Base-by-base conservation (phyloP, 2,329 filamentous ascomycete species). In the Calonectria leucothoes region DNA sequence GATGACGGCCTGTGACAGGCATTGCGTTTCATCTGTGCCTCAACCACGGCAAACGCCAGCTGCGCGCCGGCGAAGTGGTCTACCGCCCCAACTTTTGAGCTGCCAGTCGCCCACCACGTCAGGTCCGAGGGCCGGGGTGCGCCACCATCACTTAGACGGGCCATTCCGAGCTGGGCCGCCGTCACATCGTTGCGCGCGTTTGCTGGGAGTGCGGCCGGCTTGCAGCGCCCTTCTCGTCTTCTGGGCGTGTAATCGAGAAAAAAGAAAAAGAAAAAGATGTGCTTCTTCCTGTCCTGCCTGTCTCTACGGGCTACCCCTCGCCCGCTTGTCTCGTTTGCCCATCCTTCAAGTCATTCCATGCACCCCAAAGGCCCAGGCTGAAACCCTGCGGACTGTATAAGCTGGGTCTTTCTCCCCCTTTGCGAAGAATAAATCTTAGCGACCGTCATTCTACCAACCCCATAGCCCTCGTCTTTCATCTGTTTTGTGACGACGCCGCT, bases 1-100 rank as follows among this genome's bases (percentile, higher is more conserved):
- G 73, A 67, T 70, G 74, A 17, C 67, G 45, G 55, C 33, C 51
- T 31, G 59, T 64, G 59, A 37, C 33, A n/a, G 35, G 59, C 59
- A 31, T 31, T 12, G 25, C 59, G 59, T 64, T 31, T 42, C 39
- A 45, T 31, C 59, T 45, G 3, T 27, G 59, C 20, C 59, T 42
- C 35, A 15, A 31, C 59, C 17, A 10, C 12, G 25, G 27, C 11
- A 31, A 45, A n/a, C 59, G 23, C 35, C 11, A 64, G 25, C 20
- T 45, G 25, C 37, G 25, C 37, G 10, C 59, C 25, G 37, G 27
- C 59, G 6, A 59, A 33, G 55, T 23, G 55, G 33, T 59, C 55
- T 59, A n/a, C 12, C 10, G 33, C 25, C 25, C 52, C 20, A 57
- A 57, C n/a, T n/a, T 27, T 35, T 27, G 11, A 23, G 25, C 17